phyloP scores from a whole-genome alignment of 805 yeast species.

The Saturnispora besseyi region DNA sequence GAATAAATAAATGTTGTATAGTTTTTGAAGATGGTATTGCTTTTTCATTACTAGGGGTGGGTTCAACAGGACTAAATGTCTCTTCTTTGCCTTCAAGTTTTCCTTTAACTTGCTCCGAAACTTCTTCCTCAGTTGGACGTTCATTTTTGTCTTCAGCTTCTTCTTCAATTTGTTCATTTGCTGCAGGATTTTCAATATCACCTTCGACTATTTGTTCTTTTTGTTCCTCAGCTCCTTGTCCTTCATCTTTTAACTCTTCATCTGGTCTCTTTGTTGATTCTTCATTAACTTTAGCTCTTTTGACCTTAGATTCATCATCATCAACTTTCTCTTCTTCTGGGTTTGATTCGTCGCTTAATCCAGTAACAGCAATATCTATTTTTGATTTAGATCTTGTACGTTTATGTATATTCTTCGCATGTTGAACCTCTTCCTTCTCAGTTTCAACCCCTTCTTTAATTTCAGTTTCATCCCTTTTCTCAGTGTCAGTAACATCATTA shows the following conservation, averaged over 20 bases:
- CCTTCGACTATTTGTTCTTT: constrained; percentile 3
- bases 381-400: constrained; percentile 4
- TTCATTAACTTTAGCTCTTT: constrained; percentile 5
- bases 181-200: not conserved
- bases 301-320: not conserved
- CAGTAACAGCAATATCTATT: not conserved
- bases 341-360: constrained; percentile 7
- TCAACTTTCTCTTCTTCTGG: constrained; percentile 1
- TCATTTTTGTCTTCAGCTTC: not conserved
- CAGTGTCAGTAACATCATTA: not conserved
- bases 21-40: constrained; percentile 29
- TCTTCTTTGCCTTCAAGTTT: constrained; percentile 1
- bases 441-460: constrained; percentile 4
- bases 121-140: not conserved
- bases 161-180: not conserved
- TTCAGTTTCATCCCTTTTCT: constrained; percentile 4
- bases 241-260: not conserved
- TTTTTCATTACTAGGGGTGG: not conserved
- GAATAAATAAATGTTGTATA: constrained; percentile 53
- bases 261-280: not conserved
- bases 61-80: not conserved
- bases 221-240: not conserved
- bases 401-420: constrained; percentile 2
- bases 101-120: not conserved
- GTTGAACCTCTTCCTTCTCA: not conserved